Evolutionary conservation across 345 rosid species (phyloP).

Genomic region (Aquilaria sinensis): DNA sequence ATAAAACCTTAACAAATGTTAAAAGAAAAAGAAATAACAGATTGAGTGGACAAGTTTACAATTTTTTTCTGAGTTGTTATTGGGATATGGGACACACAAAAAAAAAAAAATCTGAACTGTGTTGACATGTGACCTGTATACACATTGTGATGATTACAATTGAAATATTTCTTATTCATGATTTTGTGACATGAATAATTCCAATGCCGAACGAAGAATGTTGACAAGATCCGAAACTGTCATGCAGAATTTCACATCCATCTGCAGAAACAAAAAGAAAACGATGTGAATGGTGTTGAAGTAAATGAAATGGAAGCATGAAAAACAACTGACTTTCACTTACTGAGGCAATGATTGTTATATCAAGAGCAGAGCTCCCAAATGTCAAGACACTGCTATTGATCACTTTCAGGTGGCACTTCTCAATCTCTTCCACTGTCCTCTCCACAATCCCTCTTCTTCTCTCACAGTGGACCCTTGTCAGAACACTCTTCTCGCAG

Average conservation of each 20-base stretch:
- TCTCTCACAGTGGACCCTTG: conserved; percentile 74
- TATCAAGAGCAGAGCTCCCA: conserved; percentile 57
- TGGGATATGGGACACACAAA: too few species aligned
- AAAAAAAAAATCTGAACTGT: too few species aligned
- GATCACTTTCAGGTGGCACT: conserved; percentile 38
- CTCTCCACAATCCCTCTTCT: conserved; percentile 57
- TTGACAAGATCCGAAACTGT: conserved; percentile 60
- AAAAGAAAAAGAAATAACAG: too few species aligned
- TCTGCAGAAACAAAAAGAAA: conserved; percentile 33
- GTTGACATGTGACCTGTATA: too few species aligned
- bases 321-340: background rate
- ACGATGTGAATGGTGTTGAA: background rate
- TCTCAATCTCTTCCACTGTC: conserved; percentile 60
- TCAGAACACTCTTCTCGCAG: conserved; percentile 58
- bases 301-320: background rate
- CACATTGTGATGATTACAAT: too few species aligned
- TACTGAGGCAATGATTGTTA: conserved; percentile 59
- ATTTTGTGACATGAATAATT: conserved; percentile 24
- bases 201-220: conserved; percentile 44
- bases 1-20: too few species aligned
- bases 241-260: conserved; percentile 58
- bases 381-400: conserved; percentile 65
- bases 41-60: too few species aligned
- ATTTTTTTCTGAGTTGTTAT: too few species aligned
- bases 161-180: too few species aligned